phyloP scores from a whole-genome alignment of 2,329 filamentous ascomycete species.

The Botrytis sinoallii region DNA sequence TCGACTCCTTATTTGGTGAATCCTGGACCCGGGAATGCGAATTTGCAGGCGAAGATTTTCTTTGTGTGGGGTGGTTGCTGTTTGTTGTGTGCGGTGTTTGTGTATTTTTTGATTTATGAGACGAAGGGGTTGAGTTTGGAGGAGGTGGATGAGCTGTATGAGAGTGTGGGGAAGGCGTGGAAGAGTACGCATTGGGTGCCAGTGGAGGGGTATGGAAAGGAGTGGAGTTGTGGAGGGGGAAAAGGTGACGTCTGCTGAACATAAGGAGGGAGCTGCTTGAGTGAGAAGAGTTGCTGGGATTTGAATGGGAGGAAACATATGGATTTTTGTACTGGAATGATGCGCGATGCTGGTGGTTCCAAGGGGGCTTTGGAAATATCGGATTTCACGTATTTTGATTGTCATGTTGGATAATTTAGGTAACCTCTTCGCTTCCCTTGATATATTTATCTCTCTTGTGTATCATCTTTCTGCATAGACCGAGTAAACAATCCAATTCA shows the following conservation, averaged over 20 bases:
- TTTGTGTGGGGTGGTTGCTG: slow-evolving; percentile 61
- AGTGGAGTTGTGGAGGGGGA: not conserved
- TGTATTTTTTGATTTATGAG: slow-evolving; percentile 57
- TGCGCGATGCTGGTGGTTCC: not conserved
- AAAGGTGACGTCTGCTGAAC: not conserved
- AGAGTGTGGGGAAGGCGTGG: slow-evolving; percentile 11
- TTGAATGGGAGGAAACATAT: not conserved
- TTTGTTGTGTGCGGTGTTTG: slow-evolving; percentile 50
- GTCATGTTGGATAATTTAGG: not conserved
- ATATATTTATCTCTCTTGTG: not conserved
- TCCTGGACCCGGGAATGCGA: slow-evolving; percentile 42
- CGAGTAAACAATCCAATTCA: not conserved
- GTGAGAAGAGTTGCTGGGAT: no score
- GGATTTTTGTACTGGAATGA: not conserved
- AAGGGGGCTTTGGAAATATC: not conserved
- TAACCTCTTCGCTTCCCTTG: not conserved
- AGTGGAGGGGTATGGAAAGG: not conserved
- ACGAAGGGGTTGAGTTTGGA: slow-evolving; percentile 71
- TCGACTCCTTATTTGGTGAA: slow-evolving; percentile 68
- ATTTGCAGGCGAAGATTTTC: slow-evolving; percentile 34
- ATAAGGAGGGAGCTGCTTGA: not conserved
- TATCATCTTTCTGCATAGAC: no score
- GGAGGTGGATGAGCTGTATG: slow-evolving; percentile 64
- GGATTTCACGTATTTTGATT: no score
- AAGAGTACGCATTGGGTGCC: slow-evolving; percentile 11